Evolutionary conservation across 352 stramenopile species (phyloP), one percentile per base, ranked within the genome.

Genomic region (Elongisporangium prolatum): DNA sequence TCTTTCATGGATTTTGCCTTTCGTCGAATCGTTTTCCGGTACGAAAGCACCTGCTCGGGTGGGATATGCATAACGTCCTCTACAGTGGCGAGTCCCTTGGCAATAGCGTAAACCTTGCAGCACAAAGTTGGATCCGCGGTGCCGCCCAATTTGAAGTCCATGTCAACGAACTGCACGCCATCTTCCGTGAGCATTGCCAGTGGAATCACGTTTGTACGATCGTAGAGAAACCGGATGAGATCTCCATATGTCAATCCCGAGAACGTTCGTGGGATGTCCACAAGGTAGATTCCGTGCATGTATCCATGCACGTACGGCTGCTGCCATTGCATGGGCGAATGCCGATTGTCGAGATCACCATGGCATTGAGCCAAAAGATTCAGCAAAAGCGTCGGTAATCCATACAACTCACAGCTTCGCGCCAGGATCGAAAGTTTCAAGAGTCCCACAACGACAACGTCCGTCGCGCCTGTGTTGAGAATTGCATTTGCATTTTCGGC

Each of bases 211-310:
- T 75, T 69, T 18, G 71, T 71, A 21, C 90, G 89, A 21, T 93
- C 81, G 63, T 88, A 93, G 11, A 93, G 56, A 55, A 93, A 93
- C 14, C 77, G 79, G 34, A 88, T 86, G 51, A 93, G 69, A 54
- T 93, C 80, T 11, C 80, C 78, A 53, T 89, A 93, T 2, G 84
- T 90, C n/a, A 90, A 66, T 0, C 84, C 78, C 0, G 84, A 93
- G 47, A 89, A 93, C 6, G 84, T 90, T 2, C 84, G 77, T 17
- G 84, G 80, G 21, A 93, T 91, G 49, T 91, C 84, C 44, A 93
- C 65, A 3, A 90, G 63, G 61, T 86, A 90, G 28, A 93, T 77
- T 28, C 80, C 75, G 50, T 91, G 78, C 65, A 88, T 74, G 52
- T 80, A 80, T 7, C 80, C 80, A 48, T 91, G 80, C 4, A 91